These are phyloP conservation scores for Diaporthe amygdali DNA, from an alignment of 2,329 filamentous ascomycete species.

Conservation along the genomic window DNA sequence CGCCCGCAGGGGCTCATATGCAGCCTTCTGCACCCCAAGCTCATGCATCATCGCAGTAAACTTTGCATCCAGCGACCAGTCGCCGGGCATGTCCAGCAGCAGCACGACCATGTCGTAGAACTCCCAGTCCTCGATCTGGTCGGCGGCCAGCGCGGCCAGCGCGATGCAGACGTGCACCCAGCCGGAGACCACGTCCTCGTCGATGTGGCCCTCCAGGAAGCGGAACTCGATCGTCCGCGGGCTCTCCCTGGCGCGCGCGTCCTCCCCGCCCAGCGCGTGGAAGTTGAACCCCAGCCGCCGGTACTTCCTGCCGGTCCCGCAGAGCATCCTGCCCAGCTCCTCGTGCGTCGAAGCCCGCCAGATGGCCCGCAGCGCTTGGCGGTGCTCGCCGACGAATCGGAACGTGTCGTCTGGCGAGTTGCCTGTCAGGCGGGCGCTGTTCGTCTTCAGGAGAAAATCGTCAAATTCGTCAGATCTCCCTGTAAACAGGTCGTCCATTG, in stretches of 20 bases:
- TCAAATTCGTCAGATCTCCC: conserved; percentile 27
- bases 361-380: conserved; percentile 36
- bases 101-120: conserved; percentile 19
- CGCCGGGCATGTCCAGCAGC: conserved; percentile 2
- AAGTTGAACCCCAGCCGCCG: conserved; percentile 48
- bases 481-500: conserved; percentile 10
- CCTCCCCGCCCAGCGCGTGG: conserved; percentile 42
- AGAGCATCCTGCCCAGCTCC: conserved; percentile 42
- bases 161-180: conserved; percentile 41
- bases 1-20: conserved; percentile 9
- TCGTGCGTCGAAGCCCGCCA: conserved; percentile 32
- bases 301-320: conserved; percentile 37
- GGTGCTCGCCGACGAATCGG: conserved; percentile 16
- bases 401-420: neutral
- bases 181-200: conserved; percentile 34
- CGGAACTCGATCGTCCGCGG: conserved; percentile 45
- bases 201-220: conserved; percentile 42
- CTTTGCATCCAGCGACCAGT: conserved; percentile 6
- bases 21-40: neutral
- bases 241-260: conserved; percentile 38
- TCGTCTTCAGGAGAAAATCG: conserved; percentile 21
- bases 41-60: conserved; percentile 10
- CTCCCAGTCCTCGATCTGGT: conserved; percentile 10
- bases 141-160: conserved; percentile 34
- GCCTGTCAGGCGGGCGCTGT: neutral